Evolutionary conservation across 202 grass and related monocot species (phyloP).

Genomic region (Hordeum pubiflorum): DNA sequence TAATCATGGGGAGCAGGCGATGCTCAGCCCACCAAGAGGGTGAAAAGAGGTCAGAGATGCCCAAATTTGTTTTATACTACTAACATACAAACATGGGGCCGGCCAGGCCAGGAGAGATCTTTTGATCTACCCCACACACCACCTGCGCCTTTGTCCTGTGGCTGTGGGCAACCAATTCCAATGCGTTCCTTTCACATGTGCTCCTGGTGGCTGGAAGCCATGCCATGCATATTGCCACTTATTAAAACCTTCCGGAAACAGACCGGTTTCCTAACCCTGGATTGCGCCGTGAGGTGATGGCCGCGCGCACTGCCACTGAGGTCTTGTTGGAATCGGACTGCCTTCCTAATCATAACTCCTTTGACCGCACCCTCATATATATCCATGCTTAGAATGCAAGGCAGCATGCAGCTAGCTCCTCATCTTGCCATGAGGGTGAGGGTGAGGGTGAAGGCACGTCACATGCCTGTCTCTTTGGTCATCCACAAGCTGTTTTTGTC

Average conservation of each 20-base stretch:
- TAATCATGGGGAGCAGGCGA: neutral
- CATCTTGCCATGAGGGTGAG: neutral
- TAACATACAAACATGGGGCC: neutral
- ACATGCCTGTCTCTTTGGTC: slow-evolving; percentile 27
- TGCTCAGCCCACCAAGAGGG: neutral
- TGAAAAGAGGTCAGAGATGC: slow-evolving; percentile 6
- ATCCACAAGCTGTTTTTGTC: slow-evolving; percentile 9
- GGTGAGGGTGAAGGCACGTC: neutral
- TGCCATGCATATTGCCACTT: neutral
- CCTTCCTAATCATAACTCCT: slow-evolving; percentile 52
- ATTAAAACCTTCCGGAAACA: slow-evolving; percentile 28
- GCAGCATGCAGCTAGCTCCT: neutral
- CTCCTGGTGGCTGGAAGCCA: neutral
- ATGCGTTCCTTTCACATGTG: slow-evolving; percentile 29
- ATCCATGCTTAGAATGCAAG: slow-evolving; percentile 42
- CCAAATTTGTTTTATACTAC: neutral
- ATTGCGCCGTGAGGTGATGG: slow-evolving; percentile 7
- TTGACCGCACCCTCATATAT: slow-evolving; percentile 9
- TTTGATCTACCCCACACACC: neutral
- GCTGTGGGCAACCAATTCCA: slow-evolving; percentile 30
- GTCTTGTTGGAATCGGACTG: slow-evolving; percentile 45
- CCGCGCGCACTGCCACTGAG: neutral
- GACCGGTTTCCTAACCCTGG: slow-evolving; percentile 33
- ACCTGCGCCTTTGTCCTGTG: slow-evolving; percentile 11
- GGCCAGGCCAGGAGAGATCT: neutral